A percentile compares a stretch with the other conserved stretches of the same genome.
Evolutionary conservation across 306 rosid genomes (phyloP).

Genomic region (Amphicarpaea edgeworthii): DNA sequence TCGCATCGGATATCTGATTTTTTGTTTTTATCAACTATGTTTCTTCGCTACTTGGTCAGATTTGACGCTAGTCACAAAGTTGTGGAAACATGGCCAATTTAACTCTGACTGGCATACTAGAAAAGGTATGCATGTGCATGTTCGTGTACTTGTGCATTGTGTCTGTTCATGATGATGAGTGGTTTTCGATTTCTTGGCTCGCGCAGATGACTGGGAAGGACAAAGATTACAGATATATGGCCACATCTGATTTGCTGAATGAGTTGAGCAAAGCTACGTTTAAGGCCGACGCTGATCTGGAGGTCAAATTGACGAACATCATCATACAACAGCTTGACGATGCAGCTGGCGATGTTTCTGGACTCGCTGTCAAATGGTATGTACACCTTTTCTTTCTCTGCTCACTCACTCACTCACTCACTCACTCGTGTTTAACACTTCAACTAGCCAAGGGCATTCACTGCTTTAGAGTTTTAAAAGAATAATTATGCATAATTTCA

Average conservation of each 20-base stretch:
- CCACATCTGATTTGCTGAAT: conserved; percentile 87
- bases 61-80: conserved; percentile 8
- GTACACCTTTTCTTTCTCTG: background rate
- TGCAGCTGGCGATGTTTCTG: conserved; percentile 95
- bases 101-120: conserved; percentile 76
- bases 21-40: background rate
- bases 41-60: conserved; percentile 28
- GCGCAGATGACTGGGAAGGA: conserved; percentile 93
- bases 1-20: background rate
- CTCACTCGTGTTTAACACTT: background rate
- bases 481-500: conserved; percentile 4
- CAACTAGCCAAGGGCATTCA: background rate
- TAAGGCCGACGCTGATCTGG: conserved; percentile 83
- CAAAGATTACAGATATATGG: conserved; percentile 96
- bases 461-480: background rate
- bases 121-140: conserved; percentile 61
- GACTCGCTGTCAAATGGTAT: conserved; percentile 92
- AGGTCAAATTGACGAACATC: conserved; percentile 71
- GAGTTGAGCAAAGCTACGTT: conserved; percentile 75
- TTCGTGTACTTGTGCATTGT: background rate
- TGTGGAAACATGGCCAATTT: conserved; percentile 70
- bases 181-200: conserved; percentile 22
- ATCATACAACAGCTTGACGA: conserved; percentile 94
- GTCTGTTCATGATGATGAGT: background rate
- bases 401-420: background rate